Conservation (phyloP, 228 moss, liverwort and hornwort species). For the Sphagnum magellanicum region DNA sequence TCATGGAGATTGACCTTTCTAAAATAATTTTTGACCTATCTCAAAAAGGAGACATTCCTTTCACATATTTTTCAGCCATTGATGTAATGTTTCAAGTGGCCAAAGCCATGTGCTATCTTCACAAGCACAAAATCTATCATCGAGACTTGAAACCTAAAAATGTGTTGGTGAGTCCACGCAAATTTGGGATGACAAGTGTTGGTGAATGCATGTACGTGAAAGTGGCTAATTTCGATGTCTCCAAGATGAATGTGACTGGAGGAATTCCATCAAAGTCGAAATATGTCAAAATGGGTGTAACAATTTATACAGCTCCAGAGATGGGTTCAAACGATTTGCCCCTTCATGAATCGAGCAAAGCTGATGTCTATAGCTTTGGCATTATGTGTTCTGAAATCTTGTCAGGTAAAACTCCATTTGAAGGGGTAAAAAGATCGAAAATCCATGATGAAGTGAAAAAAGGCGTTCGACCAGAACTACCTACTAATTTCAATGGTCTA, state of each 20-base stretch:
- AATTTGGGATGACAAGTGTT: not conserved
- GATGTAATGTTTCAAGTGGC: slow-evolving; percentile 16
- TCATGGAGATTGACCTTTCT: slow-evolving; percentile 14
- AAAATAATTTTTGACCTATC: slow-evolving; percentile 1
- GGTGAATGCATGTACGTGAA: slow-evolving; percentile 9
- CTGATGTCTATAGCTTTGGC: slow-evolving; percentile 31
- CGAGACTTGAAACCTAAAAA: slow-evolving; percentile 26
- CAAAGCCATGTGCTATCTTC: slow-evolving; percentile 23
- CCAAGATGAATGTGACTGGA: slow-evolving; percentile 3
- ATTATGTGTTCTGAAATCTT: slow-evolving; percentile 15
- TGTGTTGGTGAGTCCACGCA: slow-evolving; percentile 13
- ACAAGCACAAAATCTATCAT: slow-evolving; percentile 13
- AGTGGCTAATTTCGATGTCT: slow-evolving; percentile 30
- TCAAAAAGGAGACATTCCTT: not conserved
- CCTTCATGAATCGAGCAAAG: slow-evolving; percentile 5
- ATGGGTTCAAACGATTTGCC: not conserved
- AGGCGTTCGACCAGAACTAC: too few relatives aligned
- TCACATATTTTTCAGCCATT: slow-evolving; percentile 17
- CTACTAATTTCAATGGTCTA: too few relatives aligned
- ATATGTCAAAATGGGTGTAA: slow-evolving; percentile 5
- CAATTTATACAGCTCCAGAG: slow-evolving; percentile 22
- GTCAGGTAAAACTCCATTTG: slow-evolving; percentile 10
- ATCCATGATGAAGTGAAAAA: too few relatives aligned
- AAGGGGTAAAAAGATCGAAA: not conserved
- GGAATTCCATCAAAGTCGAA: not conserved